Base-by-base conservation (phyloP, 768 basidiomycete genomes). In the Stropharia rugosoannulata region DNA sequence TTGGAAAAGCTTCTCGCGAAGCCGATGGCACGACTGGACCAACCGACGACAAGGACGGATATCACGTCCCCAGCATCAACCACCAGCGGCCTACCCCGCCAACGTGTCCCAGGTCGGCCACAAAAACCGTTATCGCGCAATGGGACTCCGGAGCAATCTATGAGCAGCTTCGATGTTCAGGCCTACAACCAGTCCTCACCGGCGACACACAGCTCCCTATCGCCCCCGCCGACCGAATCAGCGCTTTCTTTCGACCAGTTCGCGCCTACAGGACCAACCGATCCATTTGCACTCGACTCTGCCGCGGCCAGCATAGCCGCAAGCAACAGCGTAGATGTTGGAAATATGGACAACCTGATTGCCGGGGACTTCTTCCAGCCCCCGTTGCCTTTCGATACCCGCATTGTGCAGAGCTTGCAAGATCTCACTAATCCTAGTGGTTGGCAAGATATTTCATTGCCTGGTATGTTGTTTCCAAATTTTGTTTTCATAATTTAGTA, bases 1-100 rank as follows among this genome's bases (percentile, higher is more conserved):
- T 76, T 94, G 44, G 81, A 82, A 42, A 83, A 85, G 36, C 77
- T 93, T 4, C 77, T 93, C 7, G 81, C 81, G 13, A 80, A 80
- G n/a, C 82, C 83, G 16, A 78, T 74, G 67, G 75, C 78, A 9
- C 70, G 71, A 61, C 53, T 70, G 38, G 72, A 75, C 40, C 63
- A 32, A 32, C 82, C 83, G 18, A 78, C 73, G 66, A 75, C 77
- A 12, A 71, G 71, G 62, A 50, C 69, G 36, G 73, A 75, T 42
- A 61, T 63, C 18, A 46, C 59, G 16, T 66, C 67, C 9, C 66
- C 67, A 5, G 66, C 61, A 37, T 46, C 59, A 15, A 44, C 55
- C 10, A 54, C 61, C 11, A 55, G 58, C 32, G 52, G 54, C 5
- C 47, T 63, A 7, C 60, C 63, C 10, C 64, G 60, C 19, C 54